Evolutionary conservation across 2,329 filamentous ascomycete species (phyloP), one percentile per base, ranked within the genome.

Genomic region (Tricladium varicosporioides): DNA sequence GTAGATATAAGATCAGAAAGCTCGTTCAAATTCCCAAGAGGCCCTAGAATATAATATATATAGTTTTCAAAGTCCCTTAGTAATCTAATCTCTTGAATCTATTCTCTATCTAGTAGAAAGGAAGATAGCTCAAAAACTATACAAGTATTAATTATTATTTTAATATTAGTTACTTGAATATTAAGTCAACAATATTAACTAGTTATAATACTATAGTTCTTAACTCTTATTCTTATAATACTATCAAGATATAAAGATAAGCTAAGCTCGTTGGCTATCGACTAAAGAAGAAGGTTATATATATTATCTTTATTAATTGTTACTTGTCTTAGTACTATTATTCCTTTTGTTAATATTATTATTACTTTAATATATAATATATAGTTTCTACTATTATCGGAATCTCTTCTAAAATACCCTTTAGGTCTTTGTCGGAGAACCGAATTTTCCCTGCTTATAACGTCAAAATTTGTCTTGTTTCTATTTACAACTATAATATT

Each of bases 341-440:
- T 40, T 10, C 9, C 27, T 48, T 54, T 43, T 48, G 18, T 54
- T 40, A 40, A 48, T 16, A 11, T 22, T 36, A 27, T 43, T 54
- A 22, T 19, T 22, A 22, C 50, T 1, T 42, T 57, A 19, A 45
- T 57, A n/a, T 57, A 53, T 1, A 57, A 57, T 36, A 48, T 57
- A 53, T 57, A 13, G 44, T 57, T 57, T 16, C 5, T 43, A 5
- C 43, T 48, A 18, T 15, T 22, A 52, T 32, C 16, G 18, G 48
- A 10, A 53, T 51, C 42, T 36, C 19, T 51, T 46, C 47, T 42
- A 14, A 19, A 32, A 58, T 14, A 16, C 46, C 51, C 22, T 54
- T 27, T 18, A 51, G 51, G 46, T 32, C 27, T 51, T n/a, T 33
- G 31, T 58, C 32, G 32, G 54, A n/a, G n/a, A 51, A 40, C 5